These are phyloP conservation scores for Lyophyllum decastes DNA, from an alignment of 768 basidiomycete genomes.

Conservation along the genomic window DNA sequence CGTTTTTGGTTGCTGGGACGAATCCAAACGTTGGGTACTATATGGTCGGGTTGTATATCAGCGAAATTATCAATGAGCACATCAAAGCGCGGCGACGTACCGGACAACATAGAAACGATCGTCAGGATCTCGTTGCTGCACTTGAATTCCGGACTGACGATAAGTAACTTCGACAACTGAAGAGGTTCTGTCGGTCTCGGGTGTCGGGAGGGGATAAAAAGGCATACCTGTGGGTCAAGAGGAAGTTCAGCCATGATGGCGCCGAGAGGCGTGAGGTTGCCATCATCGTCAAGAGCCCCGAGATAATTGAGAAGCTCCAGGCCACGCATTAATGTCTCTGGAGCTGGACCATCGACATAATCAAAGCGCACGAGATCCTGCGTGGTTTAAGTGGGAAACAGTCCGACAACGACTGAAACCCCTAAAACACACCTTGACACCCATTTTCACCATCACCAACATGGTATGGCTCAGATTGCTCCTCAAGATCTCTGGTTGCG, in stretches of 20 bases:
- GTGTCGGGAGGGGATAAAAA: background rate
- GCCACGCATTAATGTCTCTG: constrained; percentile 96
- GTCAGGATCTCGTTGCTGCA: constrained; percentile 96
- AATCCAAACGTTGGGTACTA: constrained; percentile 93
- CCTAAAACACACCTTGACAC: constrained; percentile 66
- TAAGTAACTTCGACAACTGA: constrained; percentile 90
- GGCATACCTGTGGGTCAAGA: constrained; percentile 89
- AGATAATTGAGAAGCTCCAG: constrained; percentile 92
- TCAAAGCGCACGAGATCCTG: constrained; percentile 87
- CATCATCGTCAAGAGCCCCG: constrained; percentile 91
- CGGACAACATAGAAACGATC: constrained; percentile 95
- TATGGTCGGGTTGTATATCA: background rate
- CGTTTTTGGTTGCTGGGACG: constrained; percentile 85
- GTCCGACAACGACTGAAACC: constrained; percentile 1
- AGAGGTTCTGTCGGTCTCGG: constrained; percentile 1
- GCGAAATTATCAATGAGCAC: background rate
- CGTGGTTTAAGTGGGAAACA: constrained; percentile 1
- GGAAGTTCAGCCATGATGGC: constrained; percentile 97
- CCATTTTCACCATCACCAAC: constrained; percentile 90
- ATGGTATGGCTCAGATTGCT: constrained; percentile 94
- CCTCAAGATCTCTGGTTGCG: constrained; percentile 92
- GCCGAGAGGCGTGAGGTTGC: constrained; percentile 85
- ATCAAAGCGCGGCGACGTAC: constrained; percentile 40
- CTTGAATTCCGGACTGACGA: constrained; percentile 90
- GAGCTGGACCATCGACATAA: constrained; percentile 91